Conservation (phyloP, 257 asterid genomes). For the Coffea canephora region DNA sequence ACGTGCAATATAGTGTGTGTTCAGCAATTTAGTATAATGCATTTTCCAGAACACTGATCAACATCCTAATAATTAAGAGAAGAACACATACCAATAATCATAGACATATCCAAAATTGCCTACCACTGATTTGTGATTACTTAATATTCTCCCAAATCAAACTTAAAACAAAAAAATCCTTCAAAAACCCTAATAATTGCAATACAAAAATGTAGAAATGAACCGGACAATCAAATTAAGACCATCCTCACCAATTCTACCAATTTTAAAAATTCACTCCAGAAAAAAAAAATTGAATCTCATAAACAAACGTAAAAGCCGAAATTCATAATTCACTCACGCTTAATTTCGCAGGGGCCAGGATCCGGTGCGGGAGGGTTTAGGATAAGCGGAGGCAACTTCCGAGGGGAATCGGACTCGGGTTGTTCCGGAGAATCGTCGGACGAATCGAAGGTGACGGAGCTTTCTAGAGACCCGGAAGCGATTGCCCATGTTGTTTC, state of each 20-base stretch:
- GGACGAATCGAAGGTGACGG: constrained; percentile 57
- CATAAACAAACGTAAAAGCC: background rate
- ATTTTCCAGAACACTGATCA: background rate
- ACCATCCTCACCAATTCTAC: background rate
- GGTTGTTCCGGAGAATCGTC: constrained; percentile 10
- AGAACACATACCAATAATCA: too few relatives aligned
- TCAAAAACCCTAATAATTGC: background rate
- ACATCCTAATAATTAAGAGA: background rate
- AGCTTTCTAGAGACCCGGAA: constrained; percentile 50
- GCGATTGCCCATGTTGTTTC: constrained; percentile 60
- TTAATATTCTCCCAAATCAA: background rate
- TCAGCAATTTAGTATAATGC: background rate
- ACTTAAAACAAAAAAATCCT: too few relatives aligned
- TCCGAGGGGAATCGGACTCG: constrained; percentile 34
- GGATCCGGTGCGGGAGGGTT: constrained; percentile 47
- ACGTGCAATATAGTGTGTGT: too few relatives aligned
- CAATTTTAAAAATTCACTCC: background rate
- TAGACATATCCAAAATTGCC: background rate
- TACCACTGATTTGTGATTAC: background rate
- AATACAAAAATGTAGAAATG: background rate
- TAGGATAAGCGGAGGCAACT: constrained; percentile 46
- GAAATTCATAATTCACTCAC: constrained; percentile 32
- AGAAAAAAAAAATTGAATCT: background rate
- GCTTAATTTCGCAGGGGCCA: constrained; percentile 70
- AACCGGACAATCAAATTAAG: background rate